Percentiles rank a stretch among this genome's conserved stretches.
These are phyloP conservation scores for Quercus robur DNA, from an alignment of 306 rosid species.

Conservation along the genomic window DNA sequence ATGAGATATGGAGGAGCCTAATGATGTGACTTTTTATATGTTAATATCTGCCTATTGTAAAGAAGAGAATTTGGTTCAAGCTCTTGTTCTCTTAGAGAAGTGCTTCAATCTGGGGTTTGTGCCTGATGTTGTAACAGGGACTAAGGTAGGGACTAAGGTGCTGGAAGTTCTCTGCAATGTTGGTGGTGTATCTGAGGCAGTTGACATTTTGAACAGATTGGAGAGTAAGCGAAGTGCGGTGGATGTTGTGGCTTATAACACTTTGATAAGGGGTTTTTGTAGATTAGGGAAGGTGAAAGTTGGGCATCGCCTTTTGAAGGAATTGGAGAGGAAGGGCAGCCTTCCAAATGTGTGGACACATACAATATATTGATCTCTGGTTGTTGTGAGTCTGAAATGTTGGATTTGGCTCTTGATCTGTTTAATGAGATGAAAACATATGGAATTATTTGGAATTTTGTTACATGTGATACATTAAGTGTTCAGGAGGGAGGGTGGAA, in stretches of 20 bases:
- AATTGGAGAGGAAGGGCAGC: slow-evolving; percentile 72
- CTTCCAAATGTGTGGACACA: slow-evolving; percentile 63
- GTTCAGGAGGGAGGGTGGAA: slow-evolving; percentile 52
- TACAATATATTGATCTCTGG: slow-evolving; percentile 60
- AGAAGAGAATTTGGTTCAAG: slow-evolving; percentile 65
- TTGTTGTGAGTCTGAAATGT: slow-evolving; percentile 43
- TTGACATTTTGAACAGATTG: slow-evolving; percentile 61
- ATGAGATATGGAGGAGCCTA: slow-evolving; percentile 60
- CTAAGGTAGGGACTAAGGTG: slow-evolving; percentile 43
- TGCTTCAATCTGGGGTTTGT: slow-evolving; percentile 56
- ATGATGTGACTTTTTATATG: slow-evolving; percentile 60
- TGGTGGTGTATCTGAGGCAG: slow-evolving; percentile 55
- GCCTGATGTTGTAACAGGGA: slow-evolving; percentile 51
- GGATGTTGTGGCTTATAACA: slow-evolving; percentile 74
- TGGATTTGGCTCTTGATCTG: slow-evolving; percentile 62
- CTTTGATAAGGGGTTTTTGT: slow-evolving; percentile 67
- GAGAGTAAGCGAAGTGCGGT: slow-evolving; percentile 55
- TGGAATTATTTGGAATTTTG: slow-evolving; percentile 55
- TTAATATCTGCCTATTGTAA: slow-evolving; percentile 64
- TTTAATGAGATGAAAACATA: slow-evolving; percentile 74
- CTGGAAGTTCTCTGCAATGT: slow-evolving; percentile 55
- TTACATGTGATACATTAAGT: slow-evolving; percentile 48
- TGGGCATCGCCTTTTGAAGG: slow-evolving; percentile 56
- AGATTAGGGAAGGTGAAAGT: slow-evolving; percentile 50
- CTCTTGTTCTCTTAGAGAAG: slow-evolving; percentile 65